Conservation (phyloP, 371 early-diverging fungal genomes). For the Saksenaea vasiformis region DNA sequence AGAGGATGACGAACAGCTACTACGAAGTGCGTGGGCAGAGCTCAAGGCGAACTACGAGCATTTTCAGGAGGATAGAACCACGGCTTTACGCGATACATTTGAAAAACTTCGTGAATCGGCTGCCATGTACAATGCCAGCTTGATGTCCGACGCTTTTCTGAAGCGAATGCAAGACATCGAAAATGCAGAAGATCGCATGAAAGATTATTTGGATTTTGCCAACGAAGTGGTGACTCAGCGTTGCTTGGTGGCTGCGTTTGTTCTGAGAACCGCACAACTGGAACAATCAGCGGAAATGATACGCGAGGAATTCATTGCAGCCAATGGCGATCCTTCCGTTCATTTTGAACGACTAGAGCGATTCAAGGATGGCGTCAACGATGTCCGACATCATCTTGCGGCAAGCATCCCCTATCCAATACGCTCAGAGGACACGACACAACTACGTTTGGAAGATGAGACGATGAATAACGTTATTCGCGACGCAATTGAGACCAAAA, state of each 20-base stretch:
- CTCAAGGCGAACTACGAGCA: slow-evolving; percentile 14
- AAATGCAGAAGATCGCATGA: slow-evolving; percentile 11
- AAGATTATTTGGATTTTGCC: slow-evolving; percentile 30
- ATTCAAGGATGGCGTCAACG: slow-evolving; percentile 37
- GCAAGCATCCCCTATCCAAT: slow-evolving; percentile 36
- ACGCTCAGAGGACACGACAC: slow-evolving; percentile 13
- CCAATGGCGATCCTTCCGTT: slow-evolving; percentile 8
- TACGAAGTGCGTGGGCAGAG: slow-evolving; percentile 16
- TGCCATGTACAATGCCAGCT: slow-evolving; percentile 7
- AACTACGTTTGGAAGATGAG: slow-evolving; percentile 27
- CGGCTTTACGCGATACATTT: slow-evolving; percentile 20
- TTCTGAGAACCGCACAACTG: slow-evolving; percentile 32
- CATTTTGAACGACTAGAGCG: slow-evolving; percentile 29
- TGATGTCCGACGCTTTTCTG: slow-evolving; percentile 20
- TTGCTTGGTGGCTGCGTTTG: slow-evolving; percentile 35
- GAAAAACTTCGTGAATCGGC: slow-evolving; percentile 13
- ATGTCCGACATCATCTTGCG: slow-evolving; percentile 25
- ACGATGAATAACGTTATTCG: slow-evolving; percentile 38
- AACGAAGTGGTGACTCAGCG: slow-evolving; percentile 43
- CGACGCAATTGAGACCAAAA: slow-evolving; percentile 34
- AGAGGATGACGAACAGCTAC: slow-evolving; percentile 21
- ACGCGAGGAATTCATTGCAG: slow-evolving; percentile 42
- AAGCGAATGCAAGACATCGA: slow-evolving; percentile 25
- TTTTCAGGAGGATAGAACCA: slow-evolving; percentile 18
- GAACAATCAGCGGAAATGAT: slow-evolving; percentile 47